Base-by-base conservation (phyloP, 352 stramenopile species). In the Globisporangium uncinulatum region DNA sequence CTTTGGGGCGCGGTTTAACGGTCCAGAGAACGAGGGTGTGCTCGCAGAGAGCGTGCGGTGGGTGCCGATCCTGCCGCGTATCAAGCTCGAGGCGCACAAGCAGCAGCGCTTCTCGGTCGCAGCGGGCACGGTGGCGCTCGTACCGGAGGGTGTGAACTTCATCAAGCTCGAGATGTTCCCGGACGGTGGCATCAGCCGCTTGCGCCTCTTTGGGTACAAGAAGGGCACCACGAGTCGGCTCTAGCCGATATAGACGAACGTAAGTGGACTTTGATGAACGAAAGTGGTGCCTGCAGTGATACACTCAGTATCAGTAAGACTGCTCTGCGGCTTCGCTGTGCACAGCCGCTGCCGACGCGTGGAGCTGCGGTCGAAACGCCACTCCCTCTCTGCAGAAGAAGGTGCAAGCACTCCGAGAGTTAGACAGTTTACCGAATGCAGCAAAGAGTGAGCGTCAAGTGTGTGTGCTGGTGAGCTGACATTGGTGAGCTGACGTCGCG, bases 131-230 rank as follows among this genome's bases (percentile, higher is more conserved):
- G 71, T 97, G n/a, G 62, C 71, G 2, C 73, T 89, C 42, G 62
- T 84, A 39, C 58, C 65, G 1, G 65, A 71, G 32, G 68, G 74
- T 17, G 71, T 98, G n/a, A 97, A 94, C 51, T 96, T 98, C 65
- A 62, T 98, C 24, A 89, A 87, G 61, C 74, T 98, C 0, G 91
- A 86, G 54, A 98, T 98, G 65, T 98, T 94, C 65, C 93, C 92
- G 0, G 93, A 98, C 72, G 95, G 94, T 15, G 94, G 94, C 21
- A 86, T 98, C 20, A 97, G 86, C 54, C 81, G 94, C 21, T 74
- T 98, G 9, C 76, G 92, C 9, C 65, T 97, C 19, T 86, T 93
- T 48, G 92, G 87, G 4, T 60, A 69, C 67, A 92, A 91, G 65
- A 74, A 74, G 41, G 61, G 74, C 20, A 43, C 44, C 20, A 32